A percentile compares a stretch with the other conserved stretches of the same genome.
Conservation (phyloP, 2,329 filamentous ascomycete species). For the Aspergillus hiratsukae region DNA sequence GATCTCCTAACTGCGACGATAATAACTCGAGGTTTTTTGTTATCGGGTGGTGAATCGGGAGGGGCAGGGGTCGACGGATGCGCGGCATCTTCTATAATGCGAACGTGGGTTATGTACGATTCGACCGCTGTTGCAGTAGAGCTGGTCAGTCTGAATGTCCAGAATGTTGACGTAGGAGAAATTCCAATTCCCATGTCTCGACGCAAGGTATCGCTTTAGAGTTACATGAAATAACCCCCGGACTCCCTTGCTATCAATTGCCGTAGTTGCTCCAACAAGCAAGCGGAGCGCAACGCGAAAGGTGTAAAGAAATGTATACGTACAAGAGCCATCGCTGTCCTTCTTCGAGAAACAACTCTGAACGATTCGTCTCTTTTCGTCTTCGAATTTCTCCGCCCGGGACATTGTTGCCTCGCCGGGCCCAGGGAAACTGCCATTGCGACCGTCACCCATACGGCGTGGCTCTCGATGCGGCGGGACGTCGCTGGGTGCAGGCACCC, state of each 20-base stretch:
- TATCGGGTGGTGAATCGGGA: constrained; percentile 64
- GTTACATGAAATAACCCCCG: background rate
- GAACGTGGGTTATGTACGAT: constrained; percentile 97
- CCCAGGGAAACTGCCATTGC: constrained; percentile 24
- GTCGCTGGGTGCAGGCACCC: constrained; percentile 28
- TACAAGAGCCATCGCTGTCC: constrained; percentile 81
- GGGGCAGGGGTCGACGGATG: constrained; percentile 82
- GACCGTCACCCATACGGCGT: constrained; percentile 31
- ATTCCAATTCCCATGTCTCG: background rate
- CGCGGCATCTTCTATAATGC: constrained; percentile 78
- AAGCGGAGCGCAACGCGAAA: constrained; percentile 10
- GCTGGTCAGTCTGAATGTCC: background rate
- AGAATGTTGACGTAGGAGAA: background rate
- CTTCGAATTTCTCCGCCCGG: constrained; percentile 82
- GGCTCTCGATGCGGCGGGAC: constrained; percentile 27
- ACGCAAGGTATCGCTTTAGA: background rate
- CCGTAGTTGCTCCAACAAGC: constrained; percentile 4
- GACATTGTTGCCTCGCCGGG: constrained; percentile 32
- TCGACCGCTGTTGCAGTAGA: constrained; percentile 59
- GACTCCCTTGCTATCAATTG: background rate
- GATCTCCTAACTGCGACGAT: constrained; percentile 91
- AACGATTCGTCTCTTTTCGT: constrained; percentile 91
- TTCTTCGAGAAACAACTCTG: constrained; percentile 91
- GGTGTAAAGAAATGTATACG: constrained; percentile 34
- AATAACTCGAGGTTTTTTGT: constrained; percentile 85